These are phyloP conservation scores for Pseudonitzschia delicatissima DNA, from an alignment of 108 stramenopile species.

Conservation along the genomic window DNA sequence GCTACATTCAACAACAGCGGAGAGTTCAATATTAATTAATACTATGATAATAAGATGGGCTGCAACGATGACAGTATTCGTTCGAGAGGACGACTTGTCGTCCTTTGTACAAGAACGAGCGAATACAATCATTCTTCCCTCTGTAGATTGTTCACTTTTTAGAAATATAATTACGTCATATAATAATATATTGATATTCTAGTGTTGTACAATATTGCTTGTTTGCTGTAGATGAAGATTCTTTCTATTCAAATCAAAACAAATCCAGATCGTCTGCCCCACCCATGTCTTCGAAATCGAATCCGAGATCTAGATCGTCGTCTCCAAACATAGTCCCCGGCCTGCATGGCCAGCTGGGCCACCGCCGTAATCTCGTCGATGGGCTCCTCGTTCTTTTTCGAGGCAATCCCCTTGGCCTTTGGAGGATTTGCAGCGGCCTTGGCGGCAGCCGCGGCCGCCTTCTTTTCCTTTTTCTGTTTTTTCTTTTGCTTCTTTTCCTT, in stretches of 20 bases:
- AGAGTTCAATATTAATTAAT: constrained; percentile 13
- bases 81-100: no score
- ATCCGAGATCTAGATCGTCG: constrained; percentile 58
- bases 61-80: neutral
- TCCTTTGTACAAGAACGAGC: neutral
- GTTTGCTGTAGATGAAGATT: no score
- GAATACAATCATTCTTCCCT: neutral
- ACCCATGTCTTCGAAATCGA: no score
- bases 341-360: constrained; percentile 30
- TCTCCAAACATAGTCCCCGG: constrained; percentile 29
- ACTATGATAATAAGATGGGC: neutral
- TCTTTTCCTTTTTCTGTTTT: constrained; percentile 30
- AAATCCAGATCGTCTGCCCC: constrained; percentile 37
- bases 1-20: constrained; percentile 19
- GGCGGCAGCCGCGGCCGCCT: constrained; percentile 17
- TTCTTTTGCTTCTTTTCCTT: constrained; percentile 29
- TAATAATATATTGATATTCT: no score
- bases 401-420: constrained; percentile 42
- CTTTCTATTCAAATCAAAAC: no score
- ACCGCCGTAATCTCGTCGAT: constrained; percentile 60
- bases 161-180: no score
- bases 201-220: no score
- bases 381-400: constrained; percentile 32
- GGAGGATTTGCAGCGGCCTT: constrained; percentile 26
- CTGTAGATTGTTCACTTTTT: no score